Evolutionary conservation across 371 early-diverging fungal species (phyloP), one percentile per base, ranked within the genome.

Genomic region (Apophysomyces trapeziformis): DNA sequence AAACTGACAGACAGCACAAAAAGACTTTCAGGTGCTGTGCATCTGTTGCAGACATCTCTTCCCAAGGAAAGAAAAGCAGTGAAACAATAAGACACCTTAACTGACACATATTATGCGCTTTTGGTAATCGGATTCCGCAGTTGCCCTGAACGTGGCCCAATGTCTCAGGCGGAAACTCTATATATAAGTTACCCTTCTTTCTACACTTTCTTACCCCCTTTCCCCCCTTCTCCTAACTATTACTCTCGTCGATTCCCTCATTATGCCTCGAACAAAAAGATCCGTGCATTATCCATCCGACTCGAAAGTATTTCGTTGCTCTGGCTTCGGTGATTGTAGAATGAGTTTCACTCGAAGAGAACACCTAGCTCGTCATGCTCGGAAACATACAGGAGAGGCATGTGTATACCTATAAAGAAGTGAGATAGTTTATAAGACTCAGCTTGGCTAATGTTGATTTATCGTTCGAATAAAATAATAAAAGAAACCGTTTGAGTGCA

Each of bases 281-380:
- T 35, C 36, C 12, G 21, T 21, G 18, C 47, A 58, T 26, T 50
- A 63, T 38, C 58, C 36, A 32, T 63, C 72, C 39, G 72, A 70
- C 26, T 83, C 80, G 41, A 87, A 87, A 54, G 60, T 82, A 26
- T 87, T 87, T 64, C 84, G 74, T 54, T 87, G 87, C 66, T 74
- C 83, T 26, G 87, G 87, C 12, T 83, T 75, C 68, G 83, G 83
- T 39, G 77, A 79, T 47, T 87, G 87, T 43, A 71, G 74, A 16
- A 87, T 87, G 87, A 78, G 84, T 5, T 87, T 87, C 64, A 85
- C 87, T 41, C 82, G 87, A 43, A 85, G 85, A 54, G 87, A 87
- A 41, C 87, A 87, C 73, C 75, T 87, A 35, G 85, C 85, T 14
- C 80, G 87, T 36, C 87, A 87, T 57, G 50, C 57, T n/a, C 45